Evolutionary conservation across 2,329 filamentous ascomycete genomes (phyloP), one percentile per base, ranked within the genome.

Genomic region (Gyromitra esculenta): DNA sequence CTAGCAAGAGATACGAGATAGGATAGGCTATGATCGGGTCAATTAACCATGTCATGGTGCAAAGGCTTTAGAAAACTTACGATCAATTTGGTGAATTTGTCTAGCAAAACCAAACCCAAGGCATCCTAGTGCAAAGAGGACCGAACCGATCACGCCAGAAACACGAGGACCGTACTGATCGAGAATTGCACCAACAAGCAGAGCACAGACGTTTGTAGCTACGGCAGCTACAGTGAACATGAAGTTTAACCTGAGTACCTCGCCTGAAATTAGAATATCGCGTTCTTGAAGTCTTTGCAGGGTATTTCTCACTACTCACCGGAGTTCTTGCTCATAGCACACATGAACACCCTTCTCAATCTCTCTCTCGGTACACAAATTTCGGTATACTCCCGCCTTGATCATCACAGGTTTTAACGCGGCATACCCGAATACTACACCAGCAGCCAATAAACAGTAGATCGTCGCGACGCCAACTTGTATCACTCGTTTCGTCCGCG

Each of bases 151-250:
- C 25, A 94, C 85, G 2, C 92, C 91, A 81, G 91, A 92, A 3
- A 92, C 87, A 71, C 91, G 88, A 13, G 94, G 94, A 0, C 94
- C 94, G 81, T 89, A 94, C 77, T 89, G 87, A 84, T 97, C 94
- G 25, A 97, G 88, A 57, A 97, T 91, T 1, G 92, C 92, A 59
- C 94, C 94, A 9, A 97, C 90, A 1, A 94, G 92, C 5, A 97
- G 86, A 11, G 94, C 94, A 52, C 90, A 97, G 63, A 81, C 91
- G 81, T 97, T 97, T 50, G 94, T 96, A 5, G 89, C 91, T 8
- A 97, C 93, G 13, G 93, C 94, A 11, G 94, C 94, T 52, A 94
- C 88, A 5, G 93, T 96, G 86, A 97, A 97, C 92, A 97, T 97
- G 79, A 97, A 85, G 83, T 97, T 97, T 73, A 97, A 87, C 75